Base-by-base conservation (phyloP, 805 yeast species). In the Scheffersomyces coipomensis region DNA sequence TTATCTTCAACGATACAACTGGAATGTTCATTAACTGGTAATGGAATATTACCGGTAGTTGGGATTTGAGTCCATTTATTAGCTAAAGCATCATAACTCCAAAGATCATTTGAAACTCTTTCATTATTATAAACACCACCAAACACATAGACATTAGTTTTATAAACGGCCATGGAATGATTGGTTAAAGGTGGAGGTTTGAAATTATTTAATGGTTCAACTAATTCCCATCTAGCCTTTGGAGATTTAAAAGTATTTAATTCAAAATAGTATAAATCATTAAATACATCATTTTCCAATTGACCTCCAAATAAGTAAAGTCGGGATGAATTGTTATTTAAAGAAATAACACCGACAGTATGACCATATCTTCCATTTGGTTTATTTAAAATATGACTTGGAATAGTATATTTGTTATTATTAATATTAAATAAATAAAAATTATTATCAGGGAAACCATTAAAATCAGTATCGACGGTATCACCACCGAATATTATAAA, bases 311-410 rank as follows among this genome's bases (percentile, higher is more conserved):
- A 93, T 4, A 93, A 72, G 60, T 83, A 93, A 34, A 93, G 70
- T 42, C 77, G 64, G 29, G 79, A 72, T 16, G 71, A 60, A 58
- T 67, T 64, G 35, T 60, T 55, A 39, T 66, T 63, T 31, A 58
- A 56, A 47, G 81, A 80, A 38, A 89, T 80, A 19, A 88, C 91
- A 1, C 85, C 81, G 39, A 93, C 77, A 34, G 95, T 81, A 62
- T 91, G 97, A 11, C 99, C 99, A 60, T 93, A 93, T 45, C 99
- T 76, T 1, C 98, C 99, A 25, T 80, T 67, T 0, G 99, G 99
- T 54, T 87, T 81, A 52, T 65, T 63, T 44, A 62, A 56, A 25
- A 70, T 65, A 49, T 70, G 76, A 49, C 59, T 55, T 12, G 76
- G 76, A 23, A 68, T 60, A 25, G 75, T 68, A 48, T 68, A 69